Evolutionary conservation across 352 stramenopile species (phyloP), one percentile per base, ranked within the genome.

Genomic region (Pythium coloratum): DNA sequence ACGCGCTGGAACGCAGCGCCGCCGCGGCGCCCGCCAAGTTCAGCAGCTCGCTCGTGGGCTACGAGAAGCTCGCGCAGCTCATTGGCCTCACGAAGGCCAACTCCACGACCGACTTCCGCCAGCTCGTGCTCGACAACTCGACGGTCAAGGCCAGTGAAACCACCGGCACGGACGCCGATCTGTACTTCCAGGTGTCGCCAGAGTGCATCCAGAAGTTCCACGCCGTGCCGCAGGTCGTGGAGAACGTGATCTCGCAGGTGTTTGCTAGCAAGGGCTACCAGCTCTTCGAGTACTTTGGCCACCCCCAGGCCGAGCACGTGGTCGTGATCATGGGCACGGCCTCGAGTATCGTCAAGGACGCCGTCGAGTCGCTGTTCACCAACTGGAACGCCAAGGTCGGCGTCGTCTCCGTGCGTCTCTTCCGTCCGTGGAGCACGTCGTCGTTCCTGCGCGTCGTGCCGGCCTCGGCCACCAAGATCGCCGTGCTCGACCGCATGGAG

Each of bases 161-260:
- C 24, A 82, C 76, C 28, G 78, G 74, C 18, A 78, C 93, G 49
- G 78, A 91, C 44, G 82, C 88, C 7, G 90, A 97, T 68, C 85
- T 98, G 2, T 98, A 97, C 79, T 96, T 98, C 72, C 92, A 97
- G 76, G 76, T 97, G 12, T 93, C 89, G 24, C 88, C 93, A 10
- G 89, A 89, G 60, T 89, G 75, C 60, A 96, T 97, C 63, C 66
- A 80, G 38, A 86, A 94, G 70, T 98, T 94, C 76, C 75, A 90
- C 51, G 70, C 72, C 26, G 78, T 84, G 46, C 77, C 83, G 5
- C 40, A 65, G 0, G 73, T 95, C 24, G 81, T 98, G 49, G 74
- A 95, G 56, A 66, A 94, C 50, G 84, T 95, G 30, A 86, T 97
- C 61, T 66, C 76, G 28, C 81, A 97, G 70, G 89, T 97, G 40